These are phyloP conservation scores for Kalaharituber pfeilii DNA, from an alignment of 2,329 filamentous ascomycete species.

Conservation along the genomic window DNA sequence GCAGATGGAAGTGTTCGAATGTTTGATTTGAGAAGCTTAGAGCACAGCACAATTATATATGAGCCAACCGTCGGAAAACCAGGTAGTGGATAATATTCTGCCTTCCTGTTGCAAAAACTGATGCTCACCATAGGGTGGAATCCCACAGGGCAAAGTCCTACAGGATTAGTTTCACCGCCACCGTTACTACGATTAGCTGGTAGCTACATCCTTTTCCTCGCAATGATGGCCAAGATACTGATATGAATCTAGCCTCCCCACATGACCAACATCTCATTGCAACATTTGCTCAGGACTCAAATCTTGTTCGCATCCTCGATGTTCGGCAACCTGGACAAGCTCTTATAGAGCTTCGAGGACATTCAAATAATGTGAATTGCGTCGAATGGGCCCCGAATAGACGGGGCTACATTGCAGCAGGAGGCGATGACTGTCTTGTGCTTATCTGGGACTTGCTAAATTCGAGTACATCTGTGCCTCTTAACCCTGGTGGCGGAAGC, in stretches of 20 bases:
- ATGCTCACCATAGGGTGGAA: neutral
- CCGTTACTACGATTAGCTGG: conserved; percentile 58
- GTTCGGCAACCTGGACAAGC: conserved; percentile 93
- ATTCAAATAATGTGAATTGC: conserved; percentile 70
- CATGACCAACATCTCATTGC: conserved; percentile 90
- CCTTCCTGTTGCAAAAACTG: neutral
- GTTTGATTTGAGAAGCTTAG: conserved; percentile 91
- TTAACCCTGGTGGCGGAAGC: conserved; percentile 24
- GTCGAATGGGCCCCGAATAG: conserved; percentile 88
- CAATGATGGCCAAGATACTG: conserved; percentile 4
- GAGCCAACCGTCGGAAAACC: conserved; percentile 60
- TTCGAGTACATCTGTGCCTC: conserved; percentile 30
- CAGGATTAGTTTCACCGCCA: conserved; percentile 33
- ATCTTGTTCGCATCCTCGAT: conserved; percentile 82
- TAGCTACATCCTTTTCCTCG: conserved; percentile 9
- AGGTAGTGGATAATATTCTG: neutral
- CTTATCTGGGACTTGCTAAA: conserved; percentile 87
- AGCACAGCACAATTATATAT: conserved; percentile 98
- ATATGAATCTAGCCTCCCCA: conserved; percentile 48
- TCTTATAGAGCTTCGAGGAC: conserved; percentile 77
- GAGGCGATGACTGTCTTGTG: conserved; percentile 80
- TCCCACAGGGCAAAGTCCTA: neutral
- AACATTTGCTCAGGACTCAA: conserved; percentile 91
- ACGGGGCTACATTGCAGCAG: conserved; percentile 75
- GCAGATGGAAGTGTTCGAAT: conserved; percentile 95